Percentiles rank a stretch among this genome's conserved stretches.
Evolutionary conservation across 2,329 filamentous ascomycete genomes (phyloP).

Genomic region (Coniochaeta sp.): DNA sequence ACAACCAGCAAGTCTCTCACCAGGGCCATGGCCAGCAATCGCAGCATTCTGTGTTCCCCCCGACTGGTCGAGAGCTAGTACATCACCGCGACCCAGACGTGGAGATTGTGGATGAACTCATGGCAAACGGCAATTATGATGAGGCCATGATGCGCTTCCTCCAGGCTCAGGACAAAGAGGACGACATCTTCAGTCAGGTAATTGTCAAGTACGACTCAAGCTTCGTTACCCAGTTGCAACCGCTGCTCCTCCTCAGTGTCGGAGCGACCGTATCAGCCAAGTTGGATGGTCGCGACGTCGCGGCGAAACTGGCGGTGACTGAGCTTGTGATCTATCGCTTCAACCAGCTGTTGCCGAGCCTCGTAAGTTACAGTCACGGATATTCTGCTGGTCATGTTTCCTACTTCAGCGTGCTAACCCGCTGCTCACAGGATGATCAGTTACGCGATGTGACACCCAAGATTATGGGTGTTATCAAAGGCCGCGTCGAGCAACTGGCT

Average conservation of each 20-base stretch:
- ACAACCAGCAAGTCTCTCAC: constrained; percentile 10
- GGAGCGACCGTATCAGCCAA: constrained; percentile 57
- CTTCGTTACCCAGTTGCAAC: constrained; percentile 49
- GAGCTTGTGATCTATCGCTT: constrained; percentile 52
- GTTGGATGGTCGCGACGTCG: constrained; percentile 43
- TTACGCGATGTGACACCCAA: constrained; percentile 48
- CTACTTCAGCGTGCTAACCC: constrained; percentile 17
- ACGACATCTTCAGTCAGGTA: constrained; percentile 54
- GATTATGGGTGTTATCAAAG: constrained; percentile 47
- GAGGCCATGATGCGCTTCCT: constrained; percentile 61
- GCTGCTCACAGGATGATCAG: constrained; percentile 40
- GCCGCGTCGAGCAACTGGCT: constrained; percentile 44
- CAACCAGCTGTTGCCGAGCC: constrained; percentile 35
- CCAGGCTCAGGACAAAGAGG: constrained; percentile 50
- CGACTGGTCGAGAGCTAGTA: constrained; percentile 27
- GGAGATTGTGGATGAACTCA: constrained; percentile 52
- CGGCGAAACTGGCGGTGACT: constrained; percentile 52
- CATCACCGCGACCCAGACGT: constrained; percentile 49
- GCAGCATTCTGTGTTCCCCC: constrained; percentile 12
- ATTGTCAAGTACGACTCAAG: constrained; percentile 42
- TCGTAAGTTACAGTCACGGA: constrained; percentile 36
- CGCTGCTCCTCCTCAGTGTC: constrained; percentile 56
- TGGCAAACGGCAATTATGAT: constrained; percentile 55
- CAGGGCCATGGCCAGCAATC: constrained; percentile 5
- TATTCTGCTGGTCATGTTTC: not conserved